Evolutionary conservation across 768 basidiomycete genomes (phyloP).

Genomic region (Lyophyllum atratum): DNA sequence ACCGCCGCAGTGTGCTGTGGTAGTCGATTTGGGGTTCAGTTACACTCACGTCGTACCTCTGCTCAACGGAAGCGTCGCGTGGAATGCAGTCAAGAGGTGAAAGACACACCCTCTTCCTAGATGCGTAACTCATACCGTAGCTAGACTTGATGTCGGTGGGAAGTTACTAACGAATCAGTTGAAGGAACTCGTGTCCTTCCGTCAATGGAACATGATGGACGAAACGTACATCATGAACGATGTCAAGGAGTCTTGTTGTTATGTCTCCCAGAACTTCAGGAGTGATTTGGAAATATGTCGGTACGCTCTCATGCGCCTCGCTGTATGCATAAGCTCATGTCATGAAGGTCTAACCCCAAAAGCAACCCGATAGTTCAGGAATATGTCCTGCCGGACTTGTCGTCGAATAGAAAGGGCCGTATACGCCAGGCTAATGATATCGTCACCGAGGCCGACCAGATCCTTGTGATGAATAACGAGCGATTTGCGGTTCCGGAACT

Average conservation of each 20-base stretch:
- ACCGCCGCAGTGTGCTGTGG: slow-evolving; percentile 75
- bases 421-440: slow-evolving; percentile 56
- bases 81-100: slow-evolving; percentile 83
- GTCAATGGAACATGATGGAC: slow-evolving; percentile 99
- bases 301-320: slow-evolving; percentile 45
- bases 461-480: slow-evolving; percentile 89
- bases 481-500: slow-evolving; percentile 92
- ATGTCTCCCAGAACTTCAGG: slow-evolving; percentile 73
- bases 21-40: slow-evolving; percentile 92
- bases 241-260: slow-evolving; percentile 90
- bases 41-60: slow-evolving; percentile 92
- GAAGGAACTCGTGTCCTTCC: slow-evolving; percentile 90
- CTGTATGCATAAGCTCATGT: slow-evolving; percentile 16
- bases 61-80: slow-evolving; percentile 70
- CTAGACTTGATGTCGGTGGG: slow-evolving; percentile 91
- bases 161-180: slow-evolving; percentile 95
- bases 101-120: slow-evolving; percentile 4
- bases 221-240: slow-evolving; percentile 93
- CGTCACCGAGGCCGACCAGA: slow-evolving; percentile 58
- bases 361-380: slow-evolving; percentile 77
- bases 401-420: slow-evolving; percentile 61
- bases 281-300: slow-evolving; percentile 76
- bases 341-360: slow-evolving; percentile 50
- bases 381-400: slow-evolving; percentile 89
- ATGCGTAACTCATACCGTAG: slow-evolving; percentile 12